phyloP scores from a whole-genome alignment of 495 filamentous ascomycete species.

The Neurospora discreta region DNA sequence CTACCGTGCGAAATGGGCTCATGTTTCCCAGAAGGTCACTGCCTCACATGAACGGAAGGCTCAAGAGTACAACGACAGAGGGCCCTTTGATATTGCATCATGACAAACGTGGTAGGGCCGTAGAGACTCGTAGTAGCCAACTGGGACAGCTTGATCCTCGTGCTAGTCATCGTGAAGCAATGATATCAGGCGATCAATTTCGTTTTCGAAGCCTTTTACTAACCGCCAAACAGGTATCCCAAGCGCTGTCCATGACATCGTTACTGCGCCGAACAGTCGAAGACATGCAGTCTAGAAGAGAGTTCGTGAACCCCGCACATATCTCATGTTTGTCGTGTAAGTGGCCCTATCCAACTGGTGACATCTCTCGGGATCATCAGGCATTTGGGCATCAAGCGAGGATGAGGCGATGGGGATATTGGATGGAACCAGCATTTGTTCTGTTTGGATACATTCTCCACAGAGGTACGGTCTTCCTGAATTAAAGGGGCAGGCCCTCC shows the following conservation, averaged over 20 bases:
- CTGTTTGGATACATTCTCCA: neutral
- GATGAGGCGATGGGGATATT: neutral
- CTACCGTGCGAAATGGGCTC: neutral
- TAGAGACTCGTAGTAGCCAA: neutral
- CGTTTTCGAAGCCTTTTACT: neutral
- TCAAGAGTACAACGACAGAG: neutral
- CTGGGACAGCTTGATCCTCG: neutral
- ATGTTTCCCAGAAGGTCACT: neutral
- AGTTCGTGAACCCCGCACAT: neutral
- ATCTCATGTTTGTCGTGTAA: neutral
- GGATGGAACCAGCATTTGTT: neutral
- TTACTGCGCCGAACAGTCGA: neutral
- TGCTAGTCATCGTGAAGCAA: neutral
- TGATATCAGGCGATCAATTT: neutral
- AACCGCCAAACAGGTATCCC: neutral
- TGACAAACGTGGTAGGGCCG: neutral
- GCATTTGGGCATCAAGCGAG: neutral
- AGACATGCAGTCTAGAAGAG: neutral
- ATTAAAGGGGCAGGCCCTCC: neutral
- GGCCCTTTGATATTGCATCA: neutral
- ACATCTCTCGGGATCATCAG: neutral
- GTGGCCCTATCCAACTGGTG: neutral
- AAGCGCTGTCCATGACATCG: neutral
- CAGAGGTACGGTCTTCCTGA: neutral
- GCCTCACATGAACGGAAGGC: neutral